phyloP scores from a whole-genome alignment of 352 stramenopile species.

The Pythium aphanidermatum region DNA sequence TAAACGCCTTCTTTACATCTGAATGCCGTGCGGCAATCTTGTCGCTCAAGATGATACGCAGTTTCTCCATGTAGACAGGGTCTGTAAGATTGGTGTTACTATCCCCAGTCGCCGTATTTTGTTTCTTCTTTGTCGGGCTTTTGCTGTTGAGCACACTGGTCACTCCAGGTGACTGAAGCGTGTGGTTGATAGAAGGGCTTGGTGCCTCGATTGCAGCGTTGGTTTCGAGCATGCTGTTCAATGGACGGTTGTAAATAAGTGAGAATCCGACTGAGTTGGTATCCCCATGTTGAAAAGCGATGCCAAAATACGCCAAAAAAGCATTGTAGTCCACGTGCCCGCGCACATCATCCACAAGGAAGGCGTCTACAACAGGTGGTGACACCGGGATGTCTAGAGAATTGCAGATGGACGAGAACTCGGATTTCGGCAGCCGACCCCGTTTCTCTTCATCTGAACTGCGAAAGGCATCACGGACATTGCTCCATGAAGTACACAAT shows the following conservation, averaged over 20 bases:
- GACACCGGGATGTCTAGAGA: conserved; percentile 28
- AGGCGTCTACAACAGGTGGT: conserved; percentile 30
- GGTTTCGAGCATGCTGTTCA: conserved; percentile 13
- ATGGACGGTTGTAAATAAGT: conserved; percentile 25
- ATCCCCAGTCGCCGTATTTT: background rate
- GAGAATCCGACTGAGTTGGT: conserved; percentile 62
- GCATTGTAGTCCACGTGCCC: conserved; percentile 50
- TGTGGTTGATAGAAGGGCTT: conserved; percentile 31
- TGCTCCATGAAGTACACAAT: conserved; percentile 44
- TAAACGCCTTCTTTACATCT: conserved; percentile 46
- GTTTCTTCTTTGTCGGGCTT: conserved; percentile 9
- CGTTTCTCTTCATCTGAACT: conserved; percentile 26
- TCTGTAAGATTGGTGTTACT: conserved; percentile 16
- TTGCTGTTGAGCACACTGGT: conserved; percentile 24
- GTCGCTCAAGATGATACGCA: conserved; percentile 57
- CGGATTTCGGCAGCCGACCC: conserved; percentile 27
- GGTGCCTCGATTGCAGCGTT: conserved; percentile 8
- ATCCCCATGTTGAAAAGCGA: conserved; percentile 55
- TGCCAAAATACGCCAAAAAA: conserved; percentile 58
- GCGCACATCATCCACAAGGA: conserved; percentile 25
- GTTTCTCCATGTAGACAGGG: conserved; percentile 39
- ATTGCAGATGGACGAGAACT: conserved; percentile 37
- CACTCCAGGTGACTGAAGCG: conserved; percentile 46
- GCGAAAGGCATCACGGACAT: conserved; percentile 49
- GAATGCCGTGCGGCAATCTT: conserved; percentile 34